Base-by-base conservation (phyloP, 371 early-diverging fungal genomes). In the Rhizopus stolonifer region DNA sequence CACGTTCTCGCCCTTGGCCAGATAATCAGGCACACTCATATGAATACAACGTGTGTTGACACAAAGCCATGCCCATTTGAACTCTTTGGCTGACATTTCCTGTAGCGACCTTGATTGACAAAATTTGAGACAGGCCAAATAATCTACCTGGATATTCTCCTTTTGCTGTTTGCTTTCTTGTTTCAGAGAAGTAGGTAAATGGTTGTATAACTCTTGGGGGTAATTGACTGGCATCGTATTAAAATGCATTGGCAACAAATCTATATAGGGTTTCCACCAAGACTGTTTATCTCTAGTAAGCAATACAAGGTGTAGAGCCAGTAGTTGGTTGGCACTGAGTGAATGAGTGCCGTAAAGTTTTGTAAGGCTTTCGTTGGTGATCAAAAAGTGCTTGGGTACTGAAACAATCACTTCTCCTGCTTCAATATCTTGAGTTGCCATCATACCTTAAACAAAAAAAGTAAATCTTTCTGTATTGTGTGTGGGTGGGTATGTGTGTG, bases 1-100 rank as follows among this genome's bases (percentile, higher is more conserved):
- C 47, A 83, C 80, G 42, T 79, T 79, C 1, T 70, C 70, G 2
- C 64, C 67, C 38, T 74, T 75, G 0, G 68, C 64, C 9, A 61
- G 60, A n/a, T 62, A 54, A 54, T 79, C 71, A 46, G 64, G 66
- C 1, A 67, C 69, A 13, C 68, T 76, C 57, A 83, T 69, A 51
- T 81, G 80, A 24, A 83, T 83, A 50, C 84, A 80, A 50, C 84
- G 77, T 1, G 84, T 83, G 54, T 83, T 83, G 15, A 83, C 83
- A 67, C 81, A 81, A 7, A 83, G 69, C 84, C 84, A 83, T 3
- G 81, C 84, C 78, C 80, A 79, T 57, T 80, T 76, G 45, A 75
- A 83, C 26, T 79, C 80, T 11, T 69, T 64, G 39, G 66, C 72
- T 1, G 54, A 48, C n/a, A 79, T 50, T 6, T 69, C 61, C 23